Evolutionary conservation across 2,329 filamentous ascomycete genomes (phyloP).

Genomic region (Diaporthe sp.): DNA sequence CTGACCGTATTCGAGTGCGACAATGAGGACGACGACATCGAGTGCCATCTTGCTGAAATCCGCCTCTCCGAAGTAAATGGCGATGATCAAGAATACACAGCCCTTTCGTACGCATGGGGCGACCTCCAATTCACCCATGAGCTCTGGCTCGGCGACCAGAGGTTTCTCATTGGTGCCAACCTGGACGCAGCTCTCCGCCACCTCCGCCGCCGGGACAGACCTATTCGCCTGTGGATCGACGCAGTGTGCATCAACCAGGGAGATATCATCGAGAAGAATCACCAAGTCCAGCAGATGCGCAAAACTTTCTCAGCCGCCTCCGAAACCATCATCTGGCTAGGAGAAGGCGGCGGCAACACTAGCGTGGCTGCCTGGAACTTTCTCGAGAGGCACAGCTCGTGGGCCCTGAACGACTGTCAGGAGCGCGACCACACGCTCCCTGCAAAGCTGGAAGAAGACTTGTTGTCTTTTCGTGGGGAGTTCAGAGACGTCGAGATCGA

Average conservation of each 20-base stretch:
- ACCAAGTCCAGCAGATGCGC: constrained; percentile 20
- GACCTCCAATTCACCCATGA: neutral
- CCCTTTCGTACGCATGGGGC: neutral
- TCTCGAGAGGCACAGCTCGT: constrained; percentile 20
- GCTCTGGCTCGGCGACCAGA: constrained; percentile 1
- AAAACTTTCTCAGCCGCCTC: neutral
- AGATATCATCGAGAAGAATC: neutral
- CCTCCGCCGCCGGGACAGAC: neutral
- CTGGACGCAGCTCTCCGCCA: constrained; percentile 18
- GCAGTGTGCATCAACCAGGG: constrained; percentile 14
- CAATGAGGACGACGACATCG: neutral
- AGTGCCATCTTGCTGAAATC: neutral
- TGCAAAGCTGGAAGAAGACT: neutral
- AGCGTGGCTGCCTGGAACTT: constrained; percentile 20
- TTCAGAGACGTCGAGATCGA: constrained; percentile 17
- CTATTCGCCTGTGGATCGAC: constrained; percentile 25
- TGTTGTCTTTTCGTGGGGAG: neutral
- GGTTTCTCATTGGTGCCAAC: neutral
- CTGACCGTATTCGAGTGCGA: constrained; percentile 4
- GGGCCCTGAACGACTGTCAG: neutral
- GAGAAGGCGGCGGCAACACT: neutral
- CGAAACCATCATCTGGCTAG: constrained; percentile 21
- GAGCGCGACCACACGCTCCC: neutral
- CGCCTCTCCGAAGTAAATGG: neutral
- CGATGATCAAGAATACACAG: neutral